Evolutionary conservation across 371 early-diverging fungal genomes (phyloP).

Genomic region (Mortierella sp.): DNA sequence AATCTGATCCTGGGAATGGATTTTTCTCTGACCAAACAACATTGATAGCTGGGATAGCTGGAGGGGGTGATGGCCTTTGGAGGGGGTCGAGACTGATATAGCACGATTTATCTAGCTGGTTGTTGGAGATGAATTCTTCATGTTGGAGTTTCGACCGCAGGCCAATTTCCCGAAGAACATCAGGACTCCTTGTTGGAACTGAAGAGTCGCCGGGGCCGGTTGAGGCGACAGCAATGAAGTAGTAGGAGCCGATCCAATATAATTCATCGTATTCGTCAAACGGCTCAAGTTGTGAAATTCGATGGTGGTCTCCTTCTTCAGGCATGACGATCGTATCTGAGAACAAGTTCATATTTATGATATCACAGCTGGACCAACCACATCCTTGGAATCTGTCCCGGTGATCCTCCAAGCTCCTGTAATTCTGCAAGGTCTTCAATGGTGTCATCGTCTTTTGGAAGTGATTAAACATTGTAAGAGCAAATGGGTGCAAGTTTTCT

Average conservation of each 20-base stretch:
- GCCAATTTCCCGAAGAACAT: conserved; percentile 31
- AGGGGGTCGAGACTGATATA: conserved; percentile 10
- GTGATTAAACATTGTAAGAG: conserved; percentile 46
- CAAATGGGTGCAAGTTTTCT: conserved; percentile 44
- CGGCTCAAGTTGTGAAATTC: conserved; percentile 35
- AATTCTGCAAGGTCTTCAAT: conserved; percentile 38
- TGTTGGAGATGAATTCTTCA: neutral
- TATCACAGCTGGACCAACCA: conserved; percentile 44
- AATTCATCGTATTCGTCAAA: conserved; percentile 55
- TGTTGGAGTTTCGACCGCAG: conserved; percentile 28
- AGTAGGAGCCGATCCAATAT: conserved; percentile 52
- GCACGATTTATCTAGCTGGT: conserved; percentile 24
- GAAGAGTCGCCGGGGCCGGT: conserved; percentile 6
- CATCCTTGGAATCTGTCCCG: conserved; percentile 28
- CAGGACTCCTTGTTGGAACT: conserved; percentile 17
- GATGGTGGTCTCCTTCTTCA: conserved; percentile 27
- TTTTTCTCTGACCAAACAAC: conserved; percentile 26
- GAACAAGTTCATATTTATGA: conserved; percentile 49
- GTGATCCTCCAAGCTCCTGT: conserved; percentile 39
- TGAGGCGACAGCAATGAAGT: conserved; percentile 46
- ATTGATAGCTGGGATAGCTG: neutral
- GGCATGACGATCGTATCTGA: conserved; percentile 34
- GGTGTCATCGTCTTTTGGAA: conserved; percentile 54
- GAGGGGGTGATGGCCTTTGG: neutral
- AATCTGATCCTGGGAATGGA: conserved; percentile 25